Percentiles rank a stretch among this genome's conserved stretches.
These are phyloP conservation scores for Lecanicillium sp. DNA, from an alignment of 2,329 filamentous ascomycete genomes.

Conservation along the genomic window DNA sequence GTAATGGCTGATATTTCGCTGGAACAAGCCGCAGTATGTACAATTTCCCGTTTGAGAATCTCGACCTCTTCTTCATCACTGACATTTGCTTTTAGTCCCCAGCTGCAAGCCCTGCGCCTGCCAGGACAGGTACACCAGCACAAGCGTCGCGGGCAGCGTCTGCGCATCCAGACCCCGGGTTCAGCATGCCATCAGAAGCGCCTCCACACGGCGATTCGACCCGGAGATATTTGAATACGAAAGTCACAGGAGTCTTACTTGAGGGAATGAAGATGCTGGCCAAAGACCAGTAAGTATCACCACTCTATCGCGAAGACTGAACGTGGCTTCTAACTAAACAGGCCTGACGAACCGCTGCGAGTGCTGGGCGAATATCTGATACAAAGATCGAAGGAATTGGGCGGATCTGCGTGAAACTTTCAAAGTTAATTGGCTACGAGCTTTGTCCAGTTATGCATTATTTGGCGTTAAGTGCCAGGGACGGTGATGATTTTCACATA, in stretches of 20 bases:
- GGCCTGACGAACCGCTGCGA: conserved; percentile 61
- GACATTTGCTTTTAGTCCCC: conserved; percentile 26
- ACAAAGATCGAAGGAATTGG: conserved; percentile 57
- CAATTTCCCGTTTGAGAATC: neutral
- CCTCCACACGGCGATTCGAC: conserved; percentile 60
- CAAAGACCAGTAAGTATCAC: conserved; percentile 58
- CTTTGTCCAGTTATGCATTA: neutral
- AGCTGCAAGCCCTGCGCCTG: conserved; percentile 33
- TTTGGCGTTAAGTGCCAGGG: conserved; percentile 4
- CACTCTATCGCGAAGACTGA: conserved; percentile 15
- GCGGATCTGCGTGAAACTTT: conserved; percentile 6
- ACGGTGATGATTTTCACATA: neutral
- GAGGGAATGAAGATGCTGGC: conserved; percentile 70
- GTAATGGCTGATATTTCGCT: conserved; percentile 35
- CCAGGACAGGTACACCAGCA: conserved; percentile 42
- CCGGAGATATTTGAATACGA: conserved; percentile 63
- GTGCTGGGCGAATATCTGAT: conserved; percentile 64
- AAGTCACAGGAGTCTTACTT: conserved; percentile 58
- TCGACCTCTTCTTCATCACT: conserved; percentile 6
- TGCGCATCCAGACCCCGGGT: conserved; percentile 44
- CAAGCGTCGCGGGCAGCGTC: conserved; percentile 48
- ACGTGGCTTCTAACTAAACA: conserved; percentile 13
- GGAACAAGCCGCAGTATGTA: conserved; percentile 32
- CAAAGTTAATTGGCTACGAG: neutral
- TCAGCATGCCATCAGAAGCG: conserved; percentile 51